Base-by-base conservation (phyloP, 1,284 basidiomycete species). In the Ustilago nuda region DNA sequence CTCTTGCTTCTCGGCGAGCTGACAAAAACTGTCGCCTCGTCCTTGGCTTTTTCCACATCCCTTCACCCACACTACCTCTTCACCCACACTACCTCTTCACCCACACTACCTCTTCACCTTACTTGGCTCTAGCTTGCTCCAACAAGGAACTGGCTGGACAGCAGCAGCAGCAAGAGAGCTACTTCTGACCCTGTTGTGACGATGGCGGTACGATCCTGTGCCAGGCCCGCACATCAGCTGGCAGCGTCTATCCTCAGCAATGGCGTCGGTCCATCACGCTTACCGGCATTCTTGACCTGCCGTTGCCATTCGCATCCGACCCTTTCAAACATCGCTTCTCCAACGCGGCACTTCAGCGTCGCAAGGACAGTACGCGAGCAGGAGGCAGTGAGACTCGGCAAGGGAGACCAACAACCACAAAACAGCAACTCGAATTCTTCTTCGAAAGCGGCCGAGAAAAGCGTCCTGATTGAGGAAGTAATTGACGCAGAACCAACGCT, bases 181-280 rank as follows among this genome's bases (percentile, higher is more conserved):
- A 30, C 37, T 15, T 8, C 41, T 45, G 45, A 36, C 8, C 8
- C 27, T 46, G 30, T 4, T 12, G 30, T 9, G 36, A 60, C 32
- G 27, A 72, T 72, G 70, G 52, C 57, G 19, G 65, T 61, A 51
- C 65, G 65, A 23, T 19, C 54, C 15, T 72, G 70, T 45, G 65
- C 65, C 32, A 63, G 52, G 50, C 61, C 61, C 50, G 50, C 70
- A 43, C 70, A 72, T 55, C 70, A 67, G 65, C 57, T 72, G 4
- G 61, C 61, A 43, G 61, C 61, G 1, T 67, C 70, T 11, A 36
- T 67, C 7, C 48, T 67, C 27, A 48, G 36, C 19, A 52, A 54
- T 11, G 70, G 70, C n/a, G 65, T 64, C 11, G 70, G 70, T 6
- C 70, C 70, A 15, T 72, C 70, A n/a, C 60, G 70, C 5, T 36